phyloP scores from a whole-genome alignment of 2,329 filamentous ascomycete genomes.

The Monosporascus sp. region DNA sequence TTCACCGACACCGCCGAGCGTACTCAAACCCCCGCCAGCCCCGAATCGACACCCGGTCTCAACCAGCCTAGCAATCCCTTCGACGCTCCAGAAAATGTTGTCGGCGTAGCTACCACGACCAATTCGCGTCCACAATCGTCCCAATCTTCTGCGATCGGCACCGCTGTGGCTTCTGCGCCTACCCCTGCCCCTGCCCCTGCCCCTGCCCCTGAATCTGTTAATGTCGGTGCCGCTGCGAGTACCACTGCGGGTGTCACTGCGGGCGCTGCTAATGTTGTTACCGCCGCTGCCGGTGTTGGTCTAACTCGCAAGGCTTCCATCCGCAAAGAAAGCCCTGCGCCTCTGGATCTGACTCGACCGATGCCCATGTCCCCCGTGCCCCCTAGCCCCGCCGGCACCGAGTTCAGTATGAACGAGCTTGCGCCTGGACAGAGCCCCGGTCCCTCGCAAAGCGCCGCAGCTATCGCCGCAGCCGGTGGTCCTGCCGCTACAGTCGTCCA shows the following conservation, averaged over 20 bases:
- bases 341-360: slow-evolving; percentile 47
- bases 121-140: slow-evolving; percentile 23
- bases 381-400: slow-evolving; percentile 57
- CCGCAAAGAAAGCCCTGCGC: slow-evolving; percentile 45
- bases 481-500: slow-evolving; percentile 64
- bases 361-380: slow-evolving; percentile 33
- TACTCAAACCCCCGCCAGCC: slow-evolving; percentile 35
- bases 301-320: slow-evolving; percentile 51
- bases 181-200: slow-evolving; percentile 25
- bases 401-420: slow-evolving; percentile 55
- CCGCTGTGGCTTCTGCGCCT: slow-evolving; percentile 32
- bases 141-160: slow-evolving; percentile 26
- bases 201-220: slow-evolving; percentile 21
- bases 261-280: slow-evolving; percentile 33
- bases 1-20: slow-evolving; percentile 58
- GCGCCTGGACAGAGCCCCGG: slow-evolving; percentile 39
- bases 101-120: slow-evolving; percentile 32
- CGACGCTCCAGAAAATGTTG: slow-evolving; percentile 28
- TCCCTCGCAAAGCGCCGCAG: slow-evolving; percentile 47
- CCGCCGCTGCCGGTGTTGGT: slow-evolving; percentile 29
- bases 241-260: slow-evolving; percentile 21
- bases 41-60: slow-evolving; percentile 20
- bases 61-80: slow-evolving; percentile 30
- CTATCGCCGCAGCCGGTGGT: slow-evolving; percentile 57
- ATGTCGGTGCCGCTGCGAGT: slow-evolving; percentile 8